phyloP scores from a whole-genome alignment of 192 early-diverging fungal genomes.

The Backusella australiensis region DNA sequence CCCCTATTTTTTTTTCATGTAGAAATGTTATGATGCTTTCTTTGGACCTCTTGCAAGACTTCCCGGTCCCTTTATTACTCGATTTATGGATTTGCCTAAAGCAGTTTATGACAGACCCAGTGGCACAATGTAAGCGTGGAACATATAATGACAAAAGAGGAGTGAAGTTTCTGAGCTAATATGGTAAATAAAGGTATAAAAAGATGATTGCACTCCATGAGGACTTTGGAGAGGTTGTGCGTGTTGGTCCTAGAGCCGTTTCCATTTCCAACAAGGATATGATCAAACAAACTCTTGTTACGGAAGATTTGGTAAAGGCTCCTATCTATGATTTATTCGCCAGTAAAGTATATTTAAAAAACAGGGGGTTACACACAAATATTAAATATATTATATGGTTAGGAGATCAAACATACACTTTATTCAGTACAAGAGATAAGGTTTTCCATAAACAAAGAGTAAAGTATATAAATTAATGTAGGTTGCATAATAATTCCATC shows the following conservation, averaged over 20 bases:
- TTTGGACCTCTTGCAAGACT: slow-evolving; percentile 19
- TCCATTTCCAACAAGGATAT: slow-evolving; percentile 42
- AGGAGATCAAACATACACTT: slow-evolving; percentile 12
- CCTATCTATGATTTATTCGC: background rate
- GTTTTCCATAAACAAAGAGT: slow-evolving; percentile 39
- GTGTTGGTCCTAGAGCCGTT: slow-evolving; percentile 31
- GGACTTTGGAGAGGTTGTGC: slow-evolving; percentile 40
- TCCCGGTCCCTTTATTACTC: slow-evolving; percentile 25
- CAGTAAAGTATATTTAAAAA: background rate
- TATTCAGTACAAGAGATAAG: slow-evolving; percentile 37
- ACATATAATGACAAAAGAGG: too few species aligned
- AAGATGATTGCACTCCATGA: slow-evolving; percentile 24
- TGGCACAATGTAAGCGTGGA: slow-evolving; percentile 15
- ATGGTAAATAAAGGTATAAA: background rate
- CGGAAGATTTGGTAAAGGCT: slow-evolving; percentile 24
- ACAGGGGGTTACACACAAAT: background rate
- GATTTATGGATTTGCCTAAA: slow-evolving; percentile 13
- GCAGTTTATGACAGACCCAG: background rate
- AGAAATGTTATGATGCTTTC: slow-evolving; percentile 28
- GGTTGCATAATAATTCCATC: background rate
- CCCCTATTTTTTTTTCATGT: background rate
- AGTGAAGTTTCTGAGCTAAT: too few species aligned
- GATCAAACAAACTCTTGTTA: slow-evolving; percentile 32
- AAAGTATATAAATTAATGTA: background rate
- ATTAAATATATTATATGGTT: background rate